Evolutionary conservation across 2,329 filamentous ascomycete species (phyloP), one percentile per base, ranked within the genome.

Genomic region (Pyricularia grisea): DNA sequence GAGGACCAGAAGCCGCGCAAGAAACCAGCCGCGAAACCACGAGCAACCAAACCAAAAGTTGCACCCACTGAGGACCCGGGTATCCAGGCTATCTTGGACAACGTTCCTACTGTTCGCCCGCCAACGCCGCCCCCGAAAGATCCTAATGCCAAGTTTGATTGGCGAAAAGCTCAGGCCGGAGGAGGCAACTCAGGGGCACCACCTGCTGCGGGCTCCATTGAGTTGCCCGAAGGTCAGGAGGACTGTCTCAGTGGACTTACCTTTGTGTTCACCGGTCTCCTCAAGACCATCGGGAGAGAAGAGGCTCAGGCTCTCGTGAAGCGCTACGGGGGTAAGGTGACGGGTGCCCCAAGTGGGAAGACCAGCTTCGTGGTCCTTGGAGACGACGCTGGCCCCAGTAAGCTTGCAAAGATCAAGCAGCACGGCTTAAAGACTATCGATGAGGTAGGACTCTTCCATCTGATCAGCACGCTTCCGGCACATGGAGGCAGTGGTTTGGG

Each of bases 281-380:
- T 98, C 58, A 87, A 92, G 71, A 89, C 87, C 0, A 86, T 98
- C 69, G 89, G 91, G 64, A 89, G 95, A 71, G 93, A 97, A 6
- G 93, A 97, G 74, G 94, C 88, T 1, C 90, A 94, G 72, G 89
- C 87, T 63, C 82, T 99, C 23, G 92, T 98, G 69, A 99, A 99
- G 78, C 88, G 90, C 71, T 96, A 97, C 77, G 96, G 95, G 61
- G 95, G 95, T 68, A 98, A 97, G 79, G 89, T 97, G 28, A 97
- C 91, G 11, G 84, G 83, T 11, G 90, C 88, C 5, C 95, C 96
- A 25, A 98, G 94, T 76, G 91, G 90, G 75, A 98, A 97, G 79
- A 99, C 96, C 0, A 95, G 87, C 75, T 99, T 93, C 76, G 93
- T 99, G 65, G 92, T 99, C 20, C 85, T 99, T 2, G 95, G 95